Base-by-base conservation (phyloP, 257 asterid species). In the Mitragyna speciosa region DNA sequence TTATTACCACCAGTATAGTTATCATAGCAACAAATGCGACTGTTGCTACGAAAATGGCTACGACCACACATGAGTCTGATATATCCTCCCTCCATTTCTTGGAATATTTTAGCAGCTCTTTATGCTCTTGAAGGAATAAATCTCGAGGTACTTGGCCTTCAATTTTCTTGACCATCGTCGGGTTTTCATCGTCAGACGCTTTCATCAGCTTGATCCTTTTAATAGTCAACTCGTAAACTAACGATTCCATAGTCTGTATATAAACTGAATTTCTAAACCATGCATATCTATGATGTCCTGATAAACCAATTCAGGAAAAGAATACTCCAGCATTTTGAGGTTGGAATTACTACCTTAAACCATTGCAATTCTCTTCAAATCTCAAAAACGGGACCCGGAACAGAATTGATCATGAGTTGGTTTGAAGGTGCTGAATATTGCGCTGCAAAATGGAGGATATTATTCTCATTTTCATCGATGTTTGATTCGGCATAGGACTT, bases 401-500 rank as follows among this genome's bases (percentile, higher is more conserved):
- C 41, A 26, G 54, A 61, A 8, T 71, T 69, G 41, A 36, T 36
- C 41, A 36, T 36, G 31, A 82, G 76, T 28, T 54, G 52, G 26
- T 56, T 41, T 5, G n/a, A 22, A 51, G 79, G 85, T 1, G 78
- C 79, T 70, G 71, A 2, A 36, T 36, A 33, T 28, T 45, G 31
- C 1, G 75, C 85, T n/a, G 82, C 85, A 70, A 82, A 49, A 63
- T 82, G 85, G 39, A 82, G 71, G 28, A 77, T 26, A 33, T 77
- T 82, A 45, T 77, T 77, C 0, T 22, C 28, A 7, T 36, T 36
- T 36, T 36, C 70, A 10, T 61, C 70, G 26, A 56, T n/a, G 5
- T 22, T 2, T 11, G 39, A 2, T 5, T 36, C 41, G 0, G 78
- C 78, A 75, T 58, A 75, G 8, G 56, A 39, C 26, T 48, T 48